Percentiles rank a stretch among this genome's conserved stretches.
Conservation (phyloP, 2,329 filamentous ascomycete genomes). For the Parascedosporium putredinis region DNA sequence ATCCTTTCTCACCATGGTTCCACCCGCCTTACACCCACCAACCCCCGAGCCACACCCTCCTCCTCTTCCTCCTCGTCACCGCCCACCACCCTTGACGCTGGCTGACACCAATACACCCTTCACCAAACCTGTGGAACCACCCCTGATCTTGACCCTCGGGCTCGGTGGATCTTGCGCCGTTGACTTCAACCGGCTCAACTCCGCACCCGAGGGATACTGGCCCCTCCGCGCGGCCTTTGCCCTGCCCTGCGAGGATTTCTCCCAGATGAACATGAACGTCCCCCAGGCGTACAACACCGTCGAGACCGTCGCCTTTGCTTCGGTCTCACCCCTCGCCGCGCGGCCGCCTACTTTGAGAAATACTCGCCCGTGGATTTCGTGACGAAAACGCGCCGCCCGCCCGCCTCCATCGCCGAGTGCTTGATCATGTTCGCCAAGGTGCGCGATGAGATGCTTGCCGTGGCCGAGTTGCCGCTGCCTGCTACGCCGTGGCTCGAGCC, state of each 20-base stretch:
- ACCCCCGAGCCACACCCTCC: too few species aligned
- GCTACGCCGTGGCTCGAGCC: too few species aligned
- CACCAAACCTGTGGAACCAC: too few species aligned
- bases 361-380: not conserved
- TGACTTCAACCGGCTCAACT: not conserved
- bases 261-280: not conserved
- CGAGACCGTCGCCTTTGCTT: constrained; percentile 4
- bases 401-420: not conserved
- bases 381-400: not conserved
- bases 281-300: not conserved
- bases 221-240: not conserved
- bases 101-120: too few species aligned
- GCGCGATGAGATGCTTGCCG: not conserved
- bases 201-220: not conserved
- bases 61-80: too few species aligned
- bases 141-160: not conserved
- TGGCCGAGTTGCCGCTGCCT: too few species aligned
- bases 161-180: not conserved
- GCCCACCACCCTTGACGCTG: too few species aligned
- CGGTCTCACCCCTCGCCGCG: not conserved
- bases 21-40: too few species aligned
- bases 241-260: not conserved
- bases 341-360: not conserved
- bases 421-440: not conserved
- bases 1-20: too few species aligned